These are phyloP conservation scores for Atkinsonella hypoxylon DNA, from an alignment of 2,329 filamentous ascomycete species.

Conservation along the genomic window DNA sequence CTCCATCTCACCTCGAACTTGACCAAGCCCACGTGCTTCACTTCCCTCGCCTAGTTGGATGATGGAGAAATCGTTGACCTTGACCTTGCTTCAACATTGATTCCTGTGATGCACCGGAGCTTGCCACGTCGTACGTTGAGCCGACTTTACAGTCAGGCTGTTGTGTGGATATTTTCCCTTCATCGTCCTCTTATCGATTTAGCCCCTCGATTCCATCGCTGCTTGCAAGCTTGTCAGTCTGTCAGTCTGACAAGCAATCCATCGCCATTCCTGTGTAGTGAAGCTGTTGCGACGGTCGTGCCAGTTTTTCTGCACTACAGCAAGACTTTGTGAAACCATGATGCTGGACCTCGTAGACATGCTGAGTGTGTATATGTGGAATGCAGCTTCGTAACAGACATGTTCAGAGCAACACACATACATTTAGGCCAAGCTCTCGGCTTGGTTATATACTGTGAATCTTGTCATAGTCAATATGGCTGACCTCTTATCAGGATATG, in stretches of 20 bases:
- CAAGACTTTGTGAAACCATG: neutral
- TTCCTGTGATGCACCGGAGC: neutral
- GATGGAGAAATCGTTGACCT: neutral
- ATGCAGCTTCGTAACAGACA: neutral
- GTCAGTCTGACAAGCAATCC: neutral
- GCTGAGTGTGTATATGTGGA: neutral
- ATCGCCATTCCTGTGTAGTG: neutral
- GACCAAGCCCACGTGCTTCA: slow-evolving; percentile 30
- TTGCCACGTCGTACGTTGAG: neutral
- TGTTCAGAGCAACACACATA: neutral
- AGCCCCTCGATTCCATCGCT: neutral
- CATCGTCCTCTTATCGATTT: too few relatives aligned
- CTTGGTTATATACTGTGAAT: neutral
- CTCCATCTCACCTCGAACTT: neutral
- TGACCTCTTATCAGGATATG: slow-evolving; percentile 29
- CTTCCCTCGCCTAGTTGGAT: slow-evolving; percentile 26
- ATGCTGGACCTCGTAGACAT: neutral
- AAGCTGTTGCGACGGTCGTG: neutral
- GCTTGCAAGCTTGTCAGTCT: neutral
- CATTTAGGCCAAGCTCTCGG: neutral
- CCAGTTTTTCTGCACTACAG: neutral
- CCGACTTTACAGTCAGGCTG: neutral
- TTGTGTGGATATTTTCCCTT: neutral
- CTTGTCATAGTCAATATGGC: neutral
- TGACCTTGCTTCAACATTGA: neutral